Evolutionary conservation across 495 filamentous ascomycete species (phyloP).

Genomic region (Aspergillus cavernicola): DNA sequence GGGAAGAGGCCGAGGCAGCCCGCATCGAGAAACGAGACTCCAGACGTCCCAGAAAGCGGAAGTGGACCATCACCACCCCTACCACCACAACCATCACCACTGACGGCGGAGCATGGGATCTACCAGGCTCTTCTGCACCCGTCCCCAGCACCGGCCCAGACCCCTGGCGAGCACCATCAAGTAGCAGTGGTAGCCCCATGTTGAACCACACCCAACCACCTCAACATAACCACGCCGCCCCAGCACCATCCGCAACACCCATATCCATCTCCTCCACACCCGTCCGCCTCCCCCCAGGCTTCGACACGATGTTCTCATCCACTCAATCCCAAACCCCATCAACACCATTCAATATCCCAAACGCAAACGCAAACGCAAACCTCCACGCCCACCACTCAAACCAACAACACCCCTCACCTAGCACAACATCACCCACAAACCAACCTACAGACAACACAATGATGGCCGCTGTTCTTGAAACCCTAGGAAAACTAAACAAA

Average conservation of each 20-base stretch:
- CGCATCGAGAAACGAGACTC: slow-evolving; percentile 43
- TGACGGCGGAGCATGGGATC: slow-evolving; percentile 10
- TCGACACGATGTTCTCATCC: slow-evolving; percentile 35
- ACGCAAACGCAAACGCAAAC: background rate
- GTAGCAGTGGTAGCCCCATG: background rate
- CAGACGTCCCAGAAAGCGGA: slow-evolving; percentile 36
- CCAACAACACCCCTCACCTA: background rate
- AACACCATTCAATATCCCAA: background rate
- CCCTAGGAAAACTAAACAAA: slow-evolving; percentile 37
- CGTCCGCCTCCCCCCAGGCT: slow-evolving; percentile 36
- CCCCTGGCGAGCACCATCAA: slow-evolving; percentile 13
- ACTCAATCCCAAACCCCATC: slow-evolving; percentile 5
- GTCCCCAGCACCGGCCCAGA: background rate
- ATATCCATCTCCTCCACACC: slow-evolving; percentile 5
- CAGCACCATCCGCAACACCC: slow-evolving; percentile 4
- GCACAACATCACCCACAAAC: background rate
- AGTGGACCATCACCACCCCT: slow-evolving; percentile 10
- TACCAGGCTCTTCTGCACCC: background rate
- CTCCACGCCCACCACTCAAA: background rate
- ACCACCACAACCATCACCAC: background rate
- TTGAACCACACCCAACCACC: background rate
- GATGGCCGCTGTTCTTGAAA: slow-evolving; percentile 36
- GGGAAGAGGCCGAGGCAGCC: slow-evolving; percentile 36
- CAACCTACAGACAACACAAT: slow-evolving; percentile 17
- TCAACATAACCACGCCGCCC: background rate